phyloP scores from a whole-genome alignment of 176 grass and related monocot genomes.

The Avena sativa region DNA sequence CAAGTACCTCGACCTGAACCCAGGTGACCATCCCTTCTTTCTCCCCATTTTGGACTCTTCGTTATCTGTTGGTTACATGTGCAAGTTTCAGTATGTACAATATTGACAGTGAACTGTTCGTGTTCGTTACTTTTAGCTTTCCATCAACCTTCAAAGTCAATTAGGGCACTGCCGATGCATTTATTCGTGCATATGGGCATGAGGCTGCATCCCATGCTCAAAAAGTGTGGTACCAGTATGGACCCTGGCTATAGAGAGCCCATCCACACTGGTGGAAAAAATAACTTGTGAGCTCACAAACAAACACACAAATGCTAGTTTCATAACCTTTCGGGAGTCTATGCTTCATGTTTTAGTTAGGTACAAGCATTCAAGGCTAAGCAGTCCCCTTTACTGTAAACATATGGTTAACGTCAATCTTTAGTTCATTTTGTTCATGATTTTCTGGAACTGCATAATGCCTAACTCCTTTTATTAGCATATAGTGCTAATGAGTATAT shows the following conservation, averaged over 20 bases:
- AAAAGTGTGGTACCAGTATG: background rate
- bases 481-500: background rate
- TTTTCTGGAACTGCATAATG: background rate
- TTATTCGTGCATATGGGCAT: background rate
- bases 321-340: background rate
- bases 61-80: too few relatives aligned
- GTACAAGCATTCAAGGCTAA: background rate
- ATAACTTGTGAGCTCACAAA: background rate
- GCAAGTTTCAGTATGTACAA: too few relatives aligned
- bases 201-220: background rate
- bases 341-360: background rate
- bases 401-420: background rate
- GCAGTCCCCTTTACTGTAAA: background rate
- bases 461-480: background rate
- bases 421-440: background rate
- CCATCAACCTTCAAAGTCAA: too few relatives aligned
- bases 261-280: background rate
- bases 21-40: background rate
- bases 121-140: too few relatives aligned
- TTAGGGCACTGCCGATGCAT: background rate
- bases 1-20: background rate
- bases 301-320: background rate
- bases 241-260: background rate
- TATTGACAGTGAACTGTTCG: background rate
- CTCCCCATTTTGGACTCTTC: too few relatives aligned